Conservation (phyloP, 2,329 filamentous ascomycete genomes). For the Phaeosphaeriaceae sp. region DNA sequence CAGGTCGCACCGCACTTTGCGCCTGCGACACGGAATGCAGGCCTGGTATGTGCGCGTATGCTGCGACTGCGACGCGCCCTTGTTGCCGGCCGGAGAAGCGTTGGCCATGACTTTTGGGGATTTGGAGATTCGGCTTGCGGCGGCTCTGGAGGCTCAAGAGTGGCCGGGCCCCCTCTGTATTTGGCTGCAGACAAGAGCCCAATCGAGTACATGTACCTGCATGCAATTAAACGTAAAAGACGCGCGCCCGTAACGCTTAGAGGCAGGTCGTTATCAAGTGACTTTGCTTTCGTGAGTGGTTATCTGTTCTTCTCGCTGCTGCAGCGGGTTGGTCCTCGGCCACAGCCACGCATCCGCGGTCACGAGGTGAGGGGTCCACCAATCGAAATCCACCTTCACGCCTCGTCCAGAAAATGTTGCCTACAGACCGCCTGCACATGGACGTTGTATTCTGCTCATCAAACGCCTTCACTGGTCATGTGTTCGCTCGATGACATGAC, state of each 20-base stretch:
- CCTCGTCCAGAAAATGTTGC: neutral
- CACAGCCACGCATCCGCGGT: neutral
- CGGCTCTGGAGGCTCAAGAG: conserved; percentile 12
- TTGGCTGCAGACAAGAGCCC: conserved; percentile 11
- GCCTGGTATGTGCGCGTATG: conserved; percentile 53
- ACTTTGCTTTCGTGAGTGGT: neutral
- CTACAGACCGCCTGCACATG: neutral
- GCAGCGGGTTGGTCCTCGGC: neutral
- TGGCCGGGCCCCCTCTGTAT: conserved; percentile 4
- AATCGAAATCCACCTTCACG: neutral
- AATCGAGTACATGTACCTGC: conserved; percentile 11
- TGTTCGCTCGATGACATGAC: neutral
- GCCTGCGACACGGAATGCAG: conserved; percentile 62
- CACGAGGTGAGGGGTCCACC: conserved; percentile 6
- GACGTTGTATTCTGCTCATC: neutral
- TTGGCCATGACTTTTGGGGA: conserved; percentile 30
- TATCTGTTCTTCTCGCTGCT: neutral
- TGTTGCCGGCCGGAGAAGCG: conserved; percentile 28
- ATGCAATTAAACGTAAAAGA: conserved; percentile 12
- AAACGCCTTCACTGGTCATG: neutral
- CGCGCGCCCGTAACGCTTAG: conserved; percentile 15
- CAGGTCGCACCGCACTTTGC: conserved; percentile 63
- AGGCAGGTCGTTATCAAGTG: conserved; percentile 14
- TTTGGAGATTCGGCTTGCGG: conserved; percentile 22
- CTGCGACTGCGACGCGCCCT: conserved; percentile 16